Conservation (phyloP, 2,329 filamentous ascomycete species). For the Diaporthe eres region DNA sequence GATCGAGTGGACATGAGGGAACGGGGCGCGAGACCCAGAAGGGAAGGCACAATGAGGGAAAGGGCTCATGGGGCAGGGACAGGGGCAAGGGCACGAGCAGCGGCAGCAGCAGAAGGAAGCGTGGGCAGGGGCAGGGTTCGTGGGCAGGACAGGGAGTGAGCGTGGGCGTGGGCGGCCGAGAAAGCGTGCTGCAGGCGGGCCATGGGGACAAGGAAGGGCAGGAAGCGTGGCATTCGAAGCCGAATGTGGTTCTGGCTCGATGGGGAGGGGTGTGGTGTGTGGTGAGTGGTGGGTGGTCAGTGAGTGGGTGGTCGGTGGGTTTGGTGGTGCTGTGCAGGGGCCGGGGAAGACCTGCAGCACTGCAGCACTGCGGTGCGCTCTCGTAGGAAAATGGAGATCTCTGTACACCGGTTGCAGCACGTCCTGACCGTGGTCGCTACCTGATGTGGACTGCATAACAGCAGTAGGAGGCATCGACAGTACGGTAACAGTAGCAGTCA, state of each 20-base stretch:
- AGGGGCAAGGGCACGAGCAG: conserved; percentile 7
- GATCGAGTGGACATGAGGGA: conserved; percentile 28
- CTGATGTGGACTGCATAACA: neutral
- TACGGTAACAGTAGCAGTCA: neutral
- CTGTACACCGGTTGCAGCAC: conserved; percentile 27
- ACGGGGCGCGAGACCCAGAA: conserved; percentile 32
- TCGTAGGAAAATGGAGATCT: conserved; percentile 17
- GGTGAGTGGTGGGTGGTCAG: neutral
- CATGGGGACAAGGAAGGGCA: conserved; percentile 16
- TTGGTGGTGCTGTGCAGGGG: conserved; percentile 14
- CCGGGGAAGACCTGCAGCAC: conserved; percentile 24
- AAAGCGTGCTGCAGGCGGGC: conserved; percentile 14
- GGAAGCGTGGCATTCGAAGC: conserved; percentile 29
- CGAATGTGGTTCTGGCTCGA: conserved; percentile 19
- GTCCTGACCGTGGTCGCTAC: neutral
- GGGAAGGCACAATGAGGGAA: conserved; percentile 29
- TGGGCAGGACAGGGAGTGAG: conserved; percentile 18
- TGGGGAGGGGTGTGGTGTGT: neutral
- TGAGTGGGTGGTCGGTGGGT: neutral
- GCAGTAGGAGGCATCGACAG: neutral
- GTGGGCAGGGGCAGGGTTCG: conserved; percentile 9
- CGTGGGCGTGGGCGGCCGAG: conserved; percentile 6
- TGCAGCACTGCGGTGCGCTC: conserved; percentile 12
- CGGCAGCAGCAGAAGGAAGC: conserved; percentile 17
- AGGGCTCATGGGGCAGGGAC: conserved; percentile 9